A percentile compares a stretch with the other conserved stretches of the same genome.
Conservation (phyloP, 495 filamentous ascomycete genomes). For the Neurospora sp. region DNA sequence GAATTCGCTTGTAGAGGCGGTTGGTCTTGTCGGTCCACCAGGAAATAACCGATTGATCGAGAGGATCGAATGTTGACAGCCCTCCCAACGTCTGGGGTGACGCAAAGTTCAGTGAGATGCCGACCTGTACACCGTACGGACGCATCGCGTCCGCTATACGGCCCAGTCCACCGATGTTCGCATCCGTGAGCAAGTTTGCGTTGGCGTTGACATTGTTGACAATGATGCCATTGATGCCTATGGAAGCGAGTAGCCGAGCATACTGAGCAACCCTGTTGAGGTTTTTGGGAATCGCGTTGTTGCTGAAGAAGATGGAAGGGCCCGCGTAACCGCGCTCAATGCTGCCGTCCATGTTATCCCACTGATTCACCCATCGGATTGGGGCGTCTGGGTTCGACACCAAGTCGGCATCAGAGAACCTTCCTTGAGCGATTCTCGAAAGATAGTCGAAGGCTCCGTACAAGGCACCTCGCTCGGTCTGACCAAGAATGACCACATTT, state of each 20-base stretch:
- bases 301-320: conserved; percentile 56
- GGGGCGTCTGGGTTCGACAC: conserved; percentile 49
- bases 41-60: conserved; percentile 45
- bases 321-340: conserved; percentile 65
- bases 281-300: conserved; percentile 44
- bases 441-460: conserved; percentile 65
- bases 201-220: conserved; percentile 72
- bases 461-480: conserved; percentile 57
- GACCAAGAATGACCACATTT: conserved; percentile 49
- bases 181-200: conserved; percentile 39
- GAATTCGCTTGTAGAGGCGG: conserved; percentile 48
- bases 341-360: conserved; percentile 60
- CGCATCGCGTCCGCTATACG: conserved; percentile 55
- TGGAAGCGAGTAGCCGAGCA: conserved; percentile 57
- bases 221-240: conserved; percentile 54
- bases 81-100: conserved; percentile 49
- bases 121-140: conserved; percentile 57
- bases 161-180: conserved; percentile 51
- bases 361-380: conserved; percentile 64
- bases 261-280: conserved; percentile 51
- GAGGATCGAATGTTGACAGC: conserved; percentile 53
- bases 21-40: conserved; percentile 55
- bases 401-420: conserved; percentile 44
- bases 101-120: conserved; percentile 58
- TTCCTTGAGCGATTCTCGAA: conserved; percentile 51